Evolutionary conservation across 1,284 basidiomycete species (phyloP), one percentile per base, ranked within the genome.

Genomic region (Sanguinoderma infundibulare): DNA sequence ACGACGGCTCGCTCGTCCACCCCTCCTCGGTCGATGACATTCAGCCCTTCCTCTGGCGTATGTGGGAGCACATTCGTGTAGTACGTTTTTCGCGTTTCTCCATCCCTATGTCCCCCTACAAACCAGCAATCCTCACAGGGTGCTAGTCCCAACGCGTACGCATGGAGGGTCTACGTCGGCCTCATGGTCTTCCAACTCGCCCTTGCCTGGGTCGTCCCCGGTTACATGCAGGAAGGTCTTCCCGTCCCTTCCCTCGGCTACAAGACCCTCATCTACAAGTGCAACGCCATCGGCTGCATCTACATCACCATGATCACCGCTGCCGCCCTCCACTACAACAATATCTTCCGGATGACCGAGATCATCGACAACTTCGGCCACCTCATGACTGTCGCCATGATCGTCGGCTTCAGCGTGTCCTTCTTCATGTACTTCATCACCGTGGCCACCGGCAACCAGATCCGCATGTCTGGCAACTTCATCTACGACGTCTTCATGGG

Each of bases 401-500:
- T 98, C 68, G 93, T 89, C 66, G 95, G 96, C 60, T 98, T 96
- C 70, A 82, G 80, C 40, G 86, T 94, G 62, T 91, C 94, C 5
- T 84, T 93, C 64, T 83, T 87, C 64, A 90, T 91, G 71, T 96
- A 98, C 76, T 83, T 94, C 67, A 78, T 87, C 61, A 89, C 91
- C 0, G 83, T 96, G 63, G 79, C 83, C 47, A 92, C 90, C n/a
- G 91, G 91, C 3, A 88, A 89, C 68, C 86, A 90, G 64, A 89
- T 96, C 53, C 86, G 97, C 67, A 97, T 98, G 93, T 95, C 92
- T 17, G 96, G 95, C 55, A 97, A 89, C 79, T 87, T 93, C 77
- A 84, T 96, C 67, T 99, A 98, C 74, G 96, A 98, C 72, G 90
- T 95, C 66, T 97, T 95, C 79, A 98, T 98, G 96, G 98, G 98